Conservation (phyloP, 768 basidiomycete species). For the Auricularia sp. region DNA sequence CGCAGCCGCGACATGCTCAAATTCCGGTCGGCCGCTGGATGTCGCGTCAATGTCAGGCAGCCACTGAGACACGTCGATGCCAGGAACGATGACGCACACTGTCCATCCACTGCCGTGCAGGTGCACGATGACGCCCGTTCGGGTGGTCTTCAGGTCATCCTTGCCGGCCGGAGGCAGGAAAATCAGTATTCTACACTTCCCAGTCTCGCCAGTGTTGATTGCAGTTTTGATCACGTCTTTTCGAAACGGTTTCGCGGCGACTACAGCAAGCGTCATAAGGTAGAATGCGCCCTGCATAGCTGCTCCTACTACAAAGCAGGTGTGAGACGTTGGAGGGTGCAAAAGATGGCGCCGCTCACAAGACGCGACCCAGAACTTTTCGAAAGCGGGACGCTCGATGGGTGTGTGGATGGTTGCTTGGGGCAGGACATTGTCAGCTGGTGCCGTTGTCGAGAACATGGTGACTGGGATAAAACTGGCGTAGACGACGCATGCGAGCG, state of each 20-base stretch:
- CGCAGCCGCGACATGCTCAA: slow-evolving; percentile 8
- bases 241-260: not conserved
- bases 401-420: too few relatives aligned
- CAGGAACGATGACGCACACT: slow-evolving; percentile 8
- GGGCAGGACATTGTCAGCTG: too few relatives aligned
- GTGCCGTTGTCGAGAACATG: too few relatives aligned
- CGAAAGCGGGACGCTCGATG: too few relatives aligned
- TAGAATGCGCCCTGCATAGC: not conserved
- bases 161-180: not conserved
- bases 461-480: too few relatives aligned
- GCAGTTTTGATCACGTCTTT: not conserved
- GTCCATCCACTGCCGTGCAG: slow-evolving; percentile 13
- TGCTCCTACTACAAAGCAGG: not conserved
- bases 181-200: not conserved
- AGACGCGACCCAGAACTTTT: too few relatives aligned
- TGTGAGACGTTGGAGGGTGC: too few relatives aligned
- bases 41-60: not conserved
- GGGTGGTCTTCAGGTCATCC: not conserved
- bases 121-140: slow-evolving; percentile 7
- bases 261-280: not conserved
- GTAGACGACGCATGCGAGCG: too few relatives aligned
- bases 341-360: too few relatives aligned
- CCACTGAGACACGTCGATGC: not conserved
- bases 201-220: not conserved
- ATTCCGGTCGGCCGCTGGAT: slow-evolving; percentile 11